phyloP scores from a whole-genome alignment of 1,284 basidiomycete species.

The Grifola frondosa region DNA sequence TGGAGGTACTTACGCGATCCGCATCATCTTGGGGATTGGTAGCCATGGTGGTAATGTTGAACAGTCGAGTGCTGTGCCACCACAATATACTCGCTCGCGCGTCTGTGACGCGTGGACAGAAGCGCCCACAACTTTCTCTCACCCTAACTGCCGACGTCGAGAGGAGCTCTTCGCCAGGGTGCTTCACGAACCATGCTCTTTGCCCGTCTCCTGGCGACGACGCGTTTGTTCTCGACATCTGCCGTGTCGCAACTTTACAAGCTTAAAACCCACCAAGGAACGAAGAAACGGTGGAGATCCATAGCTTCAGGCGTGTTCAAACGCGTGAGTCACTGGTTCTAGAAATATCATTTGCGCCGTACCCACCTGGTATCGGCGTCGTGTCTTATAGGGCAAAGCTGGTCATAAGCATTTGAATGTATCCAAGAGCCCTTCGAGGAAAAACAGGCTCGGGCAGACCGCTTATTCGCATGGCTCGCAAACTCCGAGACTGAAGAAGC shows the following conservation, averaged over 20 bases:
- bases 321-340: slow-evolving; percentile 53
- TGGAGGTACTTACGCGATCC: slow-evolving; percentile 58
- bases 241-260: slow-evolving; percentile 43
- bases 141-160: not conserved
- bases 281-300: slow-evolving; percentile 80
- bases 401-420: slow-evolving; percentile 72
- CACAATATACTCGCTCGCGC: slow-evolving; percentile 6
- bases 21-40: slow-evolving; percentile 69
- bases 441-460: slow-evolving; percentile 64
- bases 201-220: slow-evolving; percentile 23
- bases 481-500: slow-evolving; percentile 61
- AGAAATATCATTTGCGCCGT: not conserved
- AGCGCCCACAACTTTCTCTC: slow-evolving; percentile 3
- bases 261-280: slow-evolving; percentile 74
- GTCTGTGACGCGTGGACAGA: not conserved
- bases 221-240: slow-evolving; percentile 37
- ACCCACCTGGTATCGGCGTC: too few relatives aligned
- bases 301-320: slow-evolving; percentile 73
- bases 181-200: slow-evolving; percentile 19
- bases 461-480: slow-evolving; percentile 66
- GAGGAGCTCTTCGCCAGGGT: not conserved
- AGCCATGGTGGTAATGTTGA: slow-evolving; percentile 38
- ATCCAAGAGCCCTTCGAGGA: slow-evolving; percentile 59
- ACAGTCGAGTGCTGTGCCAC: too few relatives aligned
- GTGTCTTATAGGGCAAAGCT: slow-evolving; percentile 56